Base-by-base conservation (phyloP, 2,329 filamentous ascomycete species). In the Lecanosticta acicola region DNA sequence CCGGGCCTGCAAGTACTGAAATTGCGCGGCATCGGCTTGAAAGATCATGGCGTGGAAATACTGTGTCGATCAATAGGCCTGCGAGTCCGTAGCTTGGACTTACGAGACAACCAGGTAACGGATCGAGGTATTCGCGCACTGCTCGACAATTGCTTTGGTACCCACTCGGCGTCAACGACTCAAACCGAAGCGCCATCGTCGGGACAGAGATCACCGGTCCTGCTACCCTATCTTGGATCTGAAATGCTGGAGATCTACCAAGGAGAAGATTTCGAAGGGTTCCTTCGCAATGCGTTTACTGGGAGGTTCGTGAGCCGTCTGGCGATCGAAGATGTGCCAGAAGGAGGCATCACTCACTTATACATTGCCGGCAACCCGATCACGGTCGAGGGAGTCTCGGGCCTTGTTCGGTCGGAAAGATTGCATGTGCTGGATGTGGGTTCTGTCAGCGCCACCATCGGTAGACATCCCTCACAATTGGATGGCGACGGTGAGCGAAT, bases 291-390 rank as follows among this genome's bases (percentile, higher is more conserved):
- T 43, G 63, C 71, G 10, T 67, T 78, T 32, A 75, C 73, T 1
- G 66, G 64, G 17, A 68, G 69, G 1, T 73, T 78, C 34, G 70
- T 76, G 13, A 73, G 72, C 8, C 71, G 73, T 40, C 70, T 79
- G 21, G 72, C 75, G 32, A 72, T 81, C 20, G 78, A 81, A 53
- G 72, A 79, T 51, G 66, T 75, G 1, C 69, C 74, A 17, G 68
- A 75, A 54, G 65, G 68, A 8, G 79, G 79, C 2, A 71, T 81
- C 32, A 81, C 79, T 0, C 79, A 83, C 63, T 64, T 83, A 2
- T 80, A 79, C 55, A 70, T 82, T 11, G 70, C 78, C 3, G 71
- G 71, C 5, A 83, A 82, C 46, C 55, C 65, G 2, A 59, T 82
- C 3, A 79, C 76, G 1, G 71, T 77, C 0, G 76, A 80, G 58